Base-by-base conservation (phyloP, 495 filamentous ascomycete genomes). In the Daldinia childiae region DNA sequence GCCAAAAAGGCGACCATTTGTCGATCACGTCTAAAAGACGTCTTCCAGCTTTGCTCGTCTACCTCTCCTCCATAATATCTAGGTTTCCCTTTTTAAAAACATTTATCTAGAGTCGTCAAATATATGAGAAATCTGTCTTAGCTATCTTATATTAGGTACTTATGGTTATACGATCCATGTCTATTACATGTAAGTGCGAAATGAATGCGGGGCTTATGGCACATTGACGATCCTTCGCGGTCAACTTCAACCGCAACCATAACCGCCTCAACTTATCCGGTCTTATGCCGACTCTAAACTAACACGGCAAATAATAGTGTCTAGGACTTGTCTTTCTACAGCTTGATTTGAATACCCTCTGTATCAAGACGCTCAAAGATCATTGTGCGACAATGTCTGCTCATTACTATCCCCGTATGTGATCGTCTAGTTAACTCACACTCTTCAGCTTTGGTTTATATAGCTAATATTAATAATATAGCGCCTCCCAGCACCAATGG, bases 371-470 rank as follows among this genome's bases (percentile, higher is more conserved):
- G 32, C 39, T 62, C 9, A 15, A 58, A 24, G 27, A 39, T 65
- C 15, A 58, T 29, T 38, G 21, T 24, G 21, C 26, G 11, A 66
- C 36, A 66, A 77, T 77, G 76, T 72, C 76, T 41, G 34, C 54
- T 38, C 69, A 74, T 62, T 76, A 76, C 43, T 77, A 76, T 72
- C 71, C 74, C 4, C 76, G 72, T 74, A 71, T 8, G 72, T 68
- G 17, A 24, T 58, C 14, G 30, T 60, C 36, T 32, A 19, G 6
- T 32, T 14, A 5, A 26, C 24, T 27, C 54, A 61, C 6, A 50
- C 58, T 29, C 50, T 7, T 54, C 50, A 60, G 39, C 69, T 54
- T 60, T 15, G 38, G 27, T 21, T 52, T 12, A n/a, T 38, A 30
- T 2, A 67, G 26, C 68, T 74, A 26, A 74, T 48, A 7, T 17